phyloP scores from a whole-genome alignment of 2,329 filamentous ascomycete genomes.

The Sordariomycetes sp. region DNA sequence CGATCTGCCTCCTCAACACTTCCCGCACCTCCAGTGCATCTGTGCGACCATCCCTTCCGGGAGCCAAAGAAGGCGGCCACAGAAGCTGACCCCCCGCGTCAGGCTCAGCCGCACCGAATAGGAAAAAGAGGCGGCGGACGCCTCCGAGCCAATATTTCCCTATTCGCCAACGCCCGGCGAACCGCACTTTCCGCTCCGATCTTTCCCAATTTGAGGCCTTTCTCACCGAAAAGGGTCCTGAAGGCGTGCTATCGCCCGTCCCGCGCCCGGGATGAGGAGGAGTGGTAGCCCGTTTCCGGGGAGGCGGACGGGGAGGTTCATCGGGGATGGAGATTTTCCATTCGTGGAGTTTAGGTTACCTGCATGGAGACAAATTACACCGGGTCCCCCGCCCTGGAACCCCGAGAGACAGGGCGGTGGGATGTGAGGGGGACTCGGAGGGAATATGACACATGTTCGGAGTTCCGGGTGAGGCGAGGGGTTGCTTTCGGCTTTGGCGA shows the following conservation, averaged over 20 bases:
- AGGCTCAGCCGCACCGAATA: neutral
- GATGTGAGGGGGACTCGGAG: neutral
- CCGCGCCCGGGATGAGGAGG: too few species aligned
- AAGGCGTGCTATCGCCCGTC: too few species aligned
- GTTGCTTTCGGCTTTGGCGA: neutral
- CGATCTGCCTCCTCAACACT: neutral
- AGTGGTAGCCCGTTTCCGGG: neutral
- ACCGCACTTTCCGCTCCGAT: neutral
- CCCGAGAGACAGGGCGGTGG: neutral
- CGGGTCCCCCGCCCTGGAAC: neutral
- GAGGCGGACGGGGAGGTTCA: neutral
- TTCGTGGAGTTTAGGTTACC: neutral
- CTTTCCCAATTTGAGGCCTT: neutral
- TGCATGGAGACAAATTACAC: neutral
- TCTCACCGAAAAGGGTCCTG: too few species aligned
- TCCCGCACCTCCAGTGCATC: neutral
- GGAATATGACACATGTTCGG: neutral
- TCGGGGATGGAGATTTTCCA: neutral
- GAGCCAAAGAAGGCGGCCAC: too few species aligned
- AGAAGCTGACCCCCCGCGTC: too few species aligned
- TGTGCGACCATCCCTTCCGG: neutral
- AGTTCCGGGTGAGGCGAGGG: neutral
- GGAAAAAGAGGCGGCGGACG: neutral
- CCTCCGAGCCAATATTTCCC: neutral
- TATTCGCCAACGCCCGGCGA: neutral